These are phyloP conservation scores for Terfezia boudieri DNA, from an alignment of 495 filamentous ascomycete genomes.

Conservation along the genomic window DNA sequence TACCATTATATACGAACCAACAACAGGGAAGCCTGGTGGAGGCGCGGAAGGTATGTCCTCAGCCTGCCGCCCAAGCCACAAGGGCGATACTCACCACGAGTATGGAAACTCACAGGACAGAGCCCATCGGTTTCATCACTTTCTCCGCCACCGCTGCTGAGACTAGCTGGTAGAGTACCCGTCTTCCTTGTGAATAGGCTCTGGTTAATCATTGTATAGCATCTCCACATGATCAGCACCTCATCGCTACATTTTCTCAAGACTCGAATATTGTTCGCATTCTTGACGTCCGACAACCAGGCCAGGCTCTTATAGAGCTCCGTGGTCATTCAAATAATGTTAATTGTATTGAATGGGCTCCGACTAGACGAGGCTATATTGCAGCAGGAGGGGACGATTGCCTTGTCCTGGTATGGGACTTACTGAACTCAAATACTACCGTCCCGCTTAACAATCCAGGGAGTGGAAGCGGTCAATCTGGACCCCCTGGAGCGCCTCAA, in stretches of 20 bases:
- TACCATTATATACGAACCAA: slow-evolving; percentile 97
- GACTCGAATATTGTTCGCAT: slow-evolving; percentile 87
- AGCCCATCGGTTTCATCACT: neutral
- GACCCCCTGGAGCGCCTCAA: slow-evolving; percentile 26
- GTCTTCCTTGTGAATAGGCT: neutral
- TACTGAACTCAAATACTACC: slow-evolving; percentile 32
- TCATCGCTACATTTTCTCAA: slow-evolving; percentile 87
- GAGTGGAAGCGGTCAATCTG: slow-evolving; percentile 29
- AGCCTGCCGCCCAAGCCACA: neutral
- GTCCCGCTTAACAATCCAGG: slow-evolving; percentile 3
- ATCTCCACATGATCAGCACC: slow-evolving; percentile 84
- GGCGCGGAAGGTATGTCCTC: slow-evolving; percentile 32
- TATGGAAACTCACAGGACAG: neutral
- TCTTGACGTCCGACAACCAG: slow-evolving; percentile 88
- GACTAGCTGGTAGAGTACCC: slow-evolving; percentile 40
- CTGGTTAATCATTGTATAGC: slow-evolving; percentile 23
- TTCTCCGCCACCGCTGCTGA: slow-evolving; percentile 63
- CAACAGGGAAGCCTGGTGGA: slow-evolving; percentile 21
- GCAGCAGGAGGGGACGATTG: slow-evolving; percentile 86
- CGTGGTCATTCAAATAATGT: slow-evolving; percentile 72
- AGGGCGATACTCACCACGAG: neutral
- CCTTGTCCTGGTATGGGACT: slow-evolving; percentile 80
- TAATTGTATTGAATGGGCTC: slow-evolving; percentile 92
- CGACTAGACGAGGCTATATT: slow-evolving; percentile 60
- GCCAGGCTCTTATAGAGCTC: slow-evolving; percentile 81